Evolutionary conservation across 768 basidiomycete species (phyloP), one percentile per base, ranked within the genome.

Genomic region (Epithele typhae): DNA sequence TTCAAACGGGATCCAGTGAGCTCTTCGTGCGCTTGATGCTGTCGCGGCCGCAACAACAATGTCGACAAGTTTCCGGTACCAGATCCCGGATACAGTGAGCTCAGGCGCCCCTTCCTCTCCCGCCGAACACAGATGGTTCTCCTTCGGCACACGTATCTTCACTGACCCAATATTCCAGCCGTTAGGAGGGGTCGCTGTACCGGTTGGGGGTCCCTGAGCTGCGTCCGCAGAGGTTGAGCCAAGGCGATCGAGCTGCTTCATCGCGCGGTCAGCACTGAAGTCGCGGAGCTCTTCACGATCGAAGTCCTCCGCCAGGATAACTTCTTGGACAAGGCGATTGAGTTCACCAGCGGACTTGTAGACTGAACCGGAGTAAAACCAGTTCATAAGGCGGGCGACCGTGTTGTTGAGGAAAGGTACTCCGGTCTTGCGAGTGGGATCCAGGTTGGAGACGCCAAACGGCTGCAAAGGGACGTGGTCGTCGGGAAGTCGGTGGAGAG

Each of bases 11-110:
- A 45, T 22, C 24, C 36, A 43, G 25, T 54, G 48, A 23, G n/a
- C 46, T 2, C 22, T 11, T 6, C 19, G 10, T 0, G 52, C 37
- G 5, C n/a, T 3, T 3, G 25, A 10, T 8, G 44, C 52, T 15
- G 45, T n/a, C 10, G 25, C 42, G 6, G 45, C 43, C 14, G 46
- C 38, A n/a, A 30, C 35, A 17, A 51, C 18, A 11, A 51, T 25
- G 22, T 22, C 37, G 5, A 45, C 22, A 17, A 68, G 45, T 0
- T 41, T 43, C 0, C 64, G 61, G 30, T 66, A 56, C 34, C 53
- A 52, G 3, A 73, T 30, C 8, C 61, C 62, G 1, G 40, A 32
- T 0, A 74, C 57, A 9, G 55, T 43, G 35, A 69, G 62, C 2
- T 45, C 42, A 1, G 65, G 68, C 4, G 67, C 66, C 15, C 49